Evolutionary conservation across 164 flowering plant genomes (phyloP), one percentile per base, ranked within the genome.

Genomic region (Vitis amurensis): DNA sequence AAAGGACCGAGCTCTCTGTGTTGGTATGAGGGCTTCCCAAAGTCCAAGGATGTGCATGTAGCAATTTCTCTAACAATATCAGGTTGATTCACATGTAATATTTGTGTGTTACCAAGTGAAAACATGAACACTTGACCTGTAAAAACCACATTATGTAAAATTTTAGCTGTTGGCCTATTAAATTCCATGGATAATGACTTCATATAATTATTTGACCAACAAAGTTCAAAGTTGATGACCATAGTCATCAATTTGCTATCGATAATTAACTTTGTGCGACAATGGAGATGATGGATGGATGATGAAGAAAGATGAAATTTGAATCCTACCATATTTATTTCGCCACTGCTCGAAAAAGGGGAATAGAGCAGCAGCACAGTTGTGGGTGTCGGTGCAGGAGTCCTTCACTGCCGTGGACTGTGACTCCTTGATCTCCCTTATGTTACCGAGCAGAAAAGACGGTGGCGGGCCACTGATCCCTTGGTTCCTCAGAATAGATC

Each of bases 21-120:
- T 50, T 71, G 79, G 55, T 69, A 75, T 4, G 61, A 56, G 8
- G 79, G 79, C 59, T 73, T 79, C 13, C 78, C 81, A 57, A 79
- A 52, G 55, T 75, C 79, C 53, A 75, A 50, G 8, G 82, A 75
- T 10, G 70, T 75, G 72, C 79, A 72, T 3, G 68, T 68, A 0
- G 60, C 55, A 0, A 75, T 69, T 13, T 79, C 79, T 14, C 27
- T 66, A 37, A 75, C 78, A 9, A 73, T 8, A 16, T 73, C 74
- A 2, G 72, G 50, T 44, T 59, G 52, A 15, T 17, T 62, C 63
- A 75, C 70, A 19, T 47, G 59, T 12, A 75, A 31, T 4, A 72
- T 61, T 14, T 75, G 76, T 11, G 13, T 67, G 61, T 71, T 79
- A 4, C 79, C 76, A 0, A 75, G 44, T 10, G 76, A 60, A 63